Base-by-base conservation (phyloP, 768 basidiomycete species). In the Cystobasidium tubakii region DNA sequence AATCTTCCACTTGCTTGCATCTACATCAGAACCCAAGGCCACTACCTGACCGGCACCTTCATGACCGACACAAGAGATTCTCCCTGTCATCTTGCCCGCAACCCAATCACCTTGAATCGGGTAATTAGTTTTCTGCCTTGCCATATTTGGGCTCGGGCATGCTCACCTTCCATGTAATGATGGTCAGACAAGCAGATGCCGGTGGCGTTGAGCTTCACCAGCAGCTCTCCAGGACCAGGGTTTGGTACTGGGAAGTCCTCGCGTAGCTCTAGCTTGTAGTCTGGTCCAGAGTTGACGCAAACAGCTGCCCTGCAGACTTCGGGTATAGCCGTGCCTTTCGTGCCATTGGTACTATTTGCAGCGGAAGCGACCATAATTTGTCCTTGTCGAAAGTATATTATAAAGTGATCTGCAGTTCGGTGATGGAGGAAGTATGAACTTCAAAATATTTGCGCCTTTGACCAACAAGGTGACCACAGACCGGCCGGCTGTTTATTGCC, bases 21-120 rank as follows among this genome's bases (percentile, higher is more conserved):
- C 76, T 0, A 89, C 89, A 79, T 88, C 82, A 12, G 84, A 83
- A 25, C 87, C 90, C 77, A 92, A 89, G 29, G 90, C 90, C 39
- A 91, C 88, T 65, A 93, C 82, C 53, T 84, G 82, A 21, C 91
- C 90, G 15, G 90, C 90, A 74, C 90, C 91, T 81, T 91, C 89
- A 79, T 92, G 91, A 0, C 91, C 89, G 13, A 89, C 89, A 19
- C 34, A 39, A 4, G 57, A 60, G 10, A 60, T 60, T 29, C 57
- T 27, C 36, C 34, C 23, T 25, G 57, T 53, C 66, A 89, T 85
- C 62, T 90, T 85, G 0, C 88, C 89, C 15, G 89, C 67, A 0
- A 91, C 91, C 91, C 91, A 92, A 79, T 93, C 92, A 53, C 85
- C 46, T 50, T 50, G 46, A 17, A 17, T 12, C 7, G 9, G 7